These are phyloP conservation scores for Graphilbum fragrans DNA, from an alignment of 2,329 filamentous ascomycete genomes.

Conservation along the genomic window DNA sequence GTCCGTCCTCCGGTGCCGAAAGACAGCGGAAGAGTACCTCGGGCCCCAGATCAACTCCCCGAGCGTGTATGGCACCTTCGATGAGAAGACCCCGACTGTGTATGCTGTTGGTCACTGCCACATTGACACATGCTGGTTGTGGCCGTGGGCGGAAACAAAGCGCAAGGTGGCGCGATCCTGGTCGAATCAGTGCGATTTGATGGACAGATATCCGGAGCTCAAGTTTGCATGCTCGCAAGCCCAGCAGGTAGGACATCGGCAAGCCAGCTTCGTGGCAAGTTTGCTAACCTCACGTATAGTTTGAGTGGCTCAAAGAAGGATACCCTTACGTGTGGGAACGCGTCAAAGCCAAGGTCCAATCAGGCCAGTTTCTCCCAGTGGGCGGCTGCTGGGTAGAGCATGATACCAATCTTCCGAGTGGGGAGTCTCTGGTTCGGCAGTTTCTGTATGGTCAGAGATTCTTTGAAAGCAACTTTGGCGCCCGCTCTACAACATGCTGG, in stretches of 20 bases:
- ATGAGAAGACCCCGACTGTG: slow-evolving; percentile 61
- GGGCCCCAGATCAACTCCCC: slow-evolving; percentile 71
- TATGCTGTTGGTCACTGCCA: slow-evolving; percentile 92
- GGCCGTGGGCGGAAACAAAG: slow-evolving; percentile 97
- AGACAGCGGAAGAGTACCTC: slow-evolving; percentile 73
- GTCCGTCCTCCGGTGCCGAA: slow-evolving; percentile 65
- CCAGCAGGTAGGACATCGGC: no score
- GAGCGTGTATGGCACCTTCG: slow-evolving; percentile 59
- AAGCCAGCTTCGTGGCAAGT: no score
- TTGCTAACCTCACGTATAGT: no score
- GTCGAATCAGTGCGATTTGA: slow-evolving; percentile 91
- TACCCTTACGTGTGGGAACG: slow-evolving; percentile 85
- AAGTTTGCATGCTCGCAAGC: slow-evolving; percentile 88
- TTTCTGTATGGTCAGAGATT: slow-evolving; percentile 93
- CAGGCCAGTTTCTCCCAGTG: slow-evolving; percentile 86
- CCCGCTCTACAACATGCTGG: slow-evolving; percentile 88
- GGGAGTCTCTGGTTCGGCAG: slow-evolving; percentile 85
- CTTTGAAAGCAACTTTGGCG: slow-evolving; percentile 86
- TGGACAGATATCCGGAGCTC: slow-evolving; percentile 90
- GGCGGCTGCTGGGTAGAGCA: slow-evolving; percentile 98
- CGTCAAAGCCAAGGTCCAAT: slow-evolving; percentile 81
- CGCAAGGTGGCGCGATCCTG: slow-evolving; percentile 92
- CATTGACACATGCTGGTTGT: slow-evolving; percentile 97
- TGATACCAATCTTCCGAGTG: slow-evolving; percentile 93
- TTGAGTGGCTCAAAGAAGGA: slow-evolving; percentile 86